Base-by-base conservation (phyloP, 1,284 basidiomycete species). In the Naganishia cerealis region DNA sequence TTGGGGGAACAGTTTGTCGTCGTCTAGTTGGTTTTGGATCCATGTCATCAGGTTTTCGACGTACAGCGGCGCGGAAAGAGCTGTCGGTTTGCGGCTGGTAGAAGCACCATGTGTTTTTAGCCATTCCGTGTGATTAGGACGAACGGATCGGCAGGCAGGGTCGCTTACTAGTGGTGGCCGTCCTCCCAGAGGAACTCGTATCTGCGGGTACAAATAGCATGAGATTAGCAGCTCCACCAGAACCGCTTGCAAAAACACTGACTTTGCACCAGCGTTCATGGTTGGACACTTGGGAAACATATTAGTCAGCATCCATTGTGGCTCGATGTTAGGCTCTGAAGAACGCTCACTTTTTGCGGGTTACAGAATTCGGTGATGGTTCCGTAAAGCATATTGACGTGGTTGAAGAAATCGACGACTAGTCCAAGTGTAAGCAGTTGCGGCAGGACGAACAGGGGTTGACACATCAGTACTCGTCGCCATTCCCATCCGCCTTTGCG, bases 101-200 rank as follows among this genome's bases (percentile, higher is more conserved):
- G 21, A 36, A 9, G 6, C 26, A 7, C 8, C 39, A 50, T 53
- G 26, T 18, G 15, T 10, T 42, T 36, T 58, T 58, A 48, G 39
- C 38, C 16, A 24, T 24, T n/a, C 21, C 8, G 24, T 8, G 8
- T 24, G 39, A 1, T 26, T 26, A 38, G 13, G 18, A 29, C 13
- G 33, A 29, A 29, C 21, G 21, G 26, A 36, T 0, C 62, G 40
- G 54, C 16, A 55, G 26, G 4, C 42, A 55, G 42, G 38, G 18
- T 0, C 24, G 72, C 75, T 69, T 42, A 78, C 77, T 90, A 95
- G 72, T 87, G 90, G 65, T 88, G 85, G 18, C 93, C 92, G 75
- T 98, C 96, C 80, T 99, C 95, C 95, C 96, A 99, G 38, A 97
- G 88, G 81, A 98, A 99, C 80, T 99, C 96, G 79, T 93, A 95